Evolutionary conservation across 768 basidiomycete species (phyloP), one percentile per base, ranked within the genome.

Genomic region (Hygrocybe coccinea): DNA sequence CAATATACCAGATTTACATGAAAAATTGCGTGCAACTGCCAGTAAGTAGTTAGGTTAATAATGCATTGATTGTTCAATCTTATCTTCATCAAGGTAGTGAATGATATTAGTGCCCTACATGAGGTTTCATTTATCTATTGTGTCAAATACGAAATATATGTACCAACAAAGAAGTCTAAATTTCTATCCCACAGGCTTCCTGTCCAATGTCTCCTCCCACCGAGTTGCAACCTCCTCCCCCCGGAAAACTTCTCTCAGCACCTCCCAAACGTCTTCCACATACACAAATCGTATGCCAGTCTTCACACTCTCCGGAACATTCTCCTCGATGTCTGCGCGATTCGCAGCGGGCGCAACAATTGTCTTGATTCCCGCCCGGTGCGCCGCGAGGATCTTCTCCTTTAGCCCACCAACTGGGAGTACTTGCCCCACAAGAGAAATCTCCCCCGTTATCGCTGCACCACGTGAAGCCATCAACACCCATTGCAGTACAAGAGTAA

Each of bases 371-470:
- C 93, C 94, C 1, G 97, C 93, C 15, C 97, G 85, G 67, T 99
- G 97, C 0, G 97, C 95, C 1, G 95, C 95, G 1, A 97, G 81
- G 59, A 95, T 93, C 78, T 97, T 95, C 74, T 92, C 91, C 75
- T 97, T 97, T 59, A 98, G 72, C 0, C 95, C 95, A 7, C 95
- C 95, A 9, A 99, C 95, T 2, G 95, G 92, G 1, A 97, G 79
- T 8, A 99, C 95, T 70, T 97, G 93, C 0, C 97, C 97, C 0
- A 94, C 87, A 14, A 99, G 84, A 1, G 95, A 93, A 55, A 99
- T 93, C 71, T 99, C 97, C 14, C 97, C 97, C 0, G 97, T 98
- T 93, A 98, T 95, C 5, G 97, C 94, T 93, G 57, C 1, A 50
- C 33, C n/a, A n/a, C n/a, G n/a, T n/a, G n/a, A n/a, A 53, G 19